Conservation (phyloP, 2,329 filamentous ascomycete genomes). For the Ophiocordyceps sinensis region DNA sequence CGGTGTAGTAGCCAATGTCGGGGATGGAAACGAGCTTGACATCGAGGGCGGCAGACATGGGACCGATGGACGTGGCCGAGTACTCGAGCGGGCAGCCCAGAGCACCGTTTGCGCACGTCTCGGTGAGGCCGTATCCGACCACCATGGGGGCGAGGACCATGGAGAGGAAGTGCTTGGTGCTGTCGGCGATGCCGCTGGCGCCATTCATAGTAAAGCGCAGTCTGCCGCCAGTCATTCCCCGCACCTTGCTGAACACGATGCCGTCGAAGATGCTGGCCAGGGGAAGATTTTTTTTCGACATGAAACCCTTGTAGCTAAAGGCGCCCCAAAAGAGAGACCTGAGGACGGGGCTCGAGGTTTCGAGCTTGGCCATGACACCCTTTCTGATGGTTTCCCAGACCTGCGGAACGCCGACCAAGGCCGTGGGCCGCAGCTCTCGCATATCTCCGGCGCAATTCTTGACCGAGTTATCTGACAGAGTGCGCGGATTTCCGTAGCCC, state of each 20-base stretch:
- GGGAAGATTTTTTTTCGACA: conserved; percentile 45
- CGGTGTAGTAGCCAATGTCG: conserved; percentile 73
- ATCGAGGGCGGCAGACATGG: conserved; percentile 64
- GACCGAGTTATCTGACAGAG: conserved; percentile 72
- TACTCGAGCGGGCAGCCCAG: conserved; percentile 75
- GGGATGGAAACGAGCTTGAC: conserved; percentile 84
- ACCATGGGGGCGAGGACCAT: conserved; percentile 92
- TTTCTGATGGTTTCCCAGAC: conserved; percentile 98
- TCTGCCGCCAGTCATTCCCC: conserved; percentile 74
- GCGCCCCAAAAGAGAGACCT: conserved; percentile 66
- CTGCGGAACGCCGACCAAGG: conserved; percentile 88
- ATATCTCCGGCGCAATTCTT: conserved; percentile 90
- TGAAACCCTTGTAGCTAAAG: conserved; percentile 42
- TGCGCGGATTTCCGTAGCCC: conserved; percentile 85
- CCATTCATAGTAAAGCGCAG: conserved; percentile 90
- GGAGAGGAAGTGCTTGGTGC: conserved; percentile 82
- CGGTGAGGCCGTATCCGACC: conserved; percentile 83
- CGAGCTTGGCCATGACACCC: conserved; percentile 71
- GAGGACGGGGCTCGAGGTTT: conserved; percentile 52
- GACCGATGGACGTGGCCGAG: conserved; percentile 63
- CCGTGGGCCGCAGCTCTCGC: conserved; percentile 74
- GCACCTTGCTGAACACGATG: conserved; percentile 84
- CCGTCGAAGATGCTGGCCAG: conserved; percentile 59
- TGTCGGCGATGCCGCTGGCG: conserved; percentile 75
- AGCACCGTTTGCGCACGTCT: conserved; percentile 77